Evolutionary conservation across 2,329 filamentous ascomycete genomes (phyloP), one percentile per base, ranked within the genome.

Genomic region (Neoscytalidium dimidiatum): DNA sequence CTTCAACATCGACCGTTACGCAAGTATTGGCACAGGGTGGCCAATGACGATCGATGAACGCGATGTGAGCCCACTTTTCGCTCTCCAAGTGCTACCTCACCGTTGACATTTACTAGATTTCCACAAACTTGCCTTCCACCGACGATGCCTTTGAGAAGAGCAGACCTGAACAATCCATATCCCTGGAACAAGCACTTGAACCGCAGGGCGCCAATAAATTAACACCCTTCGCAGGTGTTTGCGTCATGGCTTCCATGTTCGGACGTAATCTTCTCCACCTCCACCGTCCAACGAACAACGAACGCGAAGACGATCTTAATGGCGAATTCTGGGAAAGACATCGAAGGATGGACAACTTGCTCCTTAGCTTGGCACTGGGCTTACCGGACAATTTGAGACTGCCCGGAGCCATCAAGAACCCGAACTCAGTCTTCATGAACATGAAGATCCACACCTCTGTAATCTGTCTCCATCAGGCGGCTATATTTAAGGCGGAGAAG

Each of bases 381-480:
- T 82, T 98, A n/a, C 94, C 95, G 0, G 84, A 86, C 35, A 85
- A 91, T 68, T 84, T 98, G 33, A 92, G 94, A 69, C 82, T 98
- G 33, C 93, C 95, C 0, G 80, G 81, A 17, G 92, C 92, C 0
- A 80, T 97, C 35, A 81, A 83, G 17, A 90, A 94, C 72, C 86
- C 93, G 3, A 98, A 97, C 68, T 88, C 94, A 62, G 88, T 98
- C 4, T 98, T 97, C 75, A 88, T 91, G 65, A 98, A 98, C 72
- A 97, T 99, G 92, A 93, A 92, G 74, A 92, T 99, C 33, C 94
- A 98, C 75, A 97, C 95, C 0, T 96, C 94, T 0, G 93, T 92
- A 1, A 98, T 99, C 62, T 98, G 94, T 76, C 82, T 99, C n/a
- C 95, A 99, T 73, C 95, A 99, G 79, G 95, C 94, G 2, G 95